Evolutionary conservation across 176 grass and related monocot species (phyloP).

Genomic region (Oryza nivara): DNA sequence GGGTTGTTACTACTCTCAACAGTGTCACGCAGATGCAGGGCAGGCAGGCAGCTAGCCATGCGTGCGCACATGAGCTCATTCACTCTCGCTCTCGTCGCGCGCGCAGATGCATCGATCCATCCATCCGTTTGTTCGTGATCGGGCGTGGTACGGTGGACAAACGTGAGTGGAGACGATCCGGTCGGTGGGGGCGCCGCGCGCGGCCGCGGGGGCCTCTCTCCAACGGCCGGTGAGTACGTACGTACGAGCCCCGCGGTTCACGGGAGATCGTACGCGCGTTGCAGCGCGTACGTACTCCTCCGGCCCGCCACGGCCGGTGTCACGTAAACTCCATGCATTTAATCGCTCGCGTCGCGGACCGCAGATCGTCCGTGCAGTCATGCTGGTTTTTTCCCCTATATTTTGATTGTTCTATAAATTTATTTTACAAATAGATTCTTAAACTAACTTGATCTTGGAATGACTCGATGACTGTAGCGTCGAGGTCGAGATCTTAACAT

Average conservation of each 20-base stretch:
- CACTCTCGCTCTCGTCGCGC: neutral
- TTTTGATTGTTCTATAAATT: too few species aligned
- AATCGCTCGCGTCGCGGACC: neutral
- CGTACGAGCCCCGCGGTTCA: neutral
- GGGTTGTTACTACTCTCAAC: neutral
- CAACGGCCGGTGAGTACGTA: neutral
- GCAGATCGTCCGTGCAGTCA: neutral
- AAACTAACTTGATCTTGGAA: too few species aligned
- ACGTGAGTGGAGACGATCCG: neutral
- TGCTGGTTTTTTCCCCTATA: too few species aligned
- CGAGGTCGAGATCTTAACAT: too few species aligned
- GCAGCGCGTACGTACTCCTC: too few species aligned
- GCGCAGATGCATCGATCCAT: neutral
- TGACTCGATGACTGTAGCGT: too few species aligned
- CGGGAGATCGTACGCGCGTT: neutral
- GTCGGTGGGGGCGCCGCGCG: neutral
- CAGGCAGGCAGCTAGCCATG: neutral
- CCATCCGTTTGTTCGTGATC: neutral
- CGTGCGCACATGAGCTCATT: neutral
- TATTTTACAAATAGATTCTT: too few species aligned
- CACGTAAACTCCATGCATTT: slow-evolving; percentile 3
- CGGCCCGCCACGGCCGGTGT: neutral
- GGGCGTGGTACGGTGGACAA: neutral
- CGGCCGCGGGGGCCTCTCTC: neutral
- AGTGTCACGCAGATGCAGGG: neutral